These are phyloP conservation scores for Leucogyrophana mollusca DNA, from an alignment of 768 basidiomycete species.

Conservation along the genomic window DNA sequence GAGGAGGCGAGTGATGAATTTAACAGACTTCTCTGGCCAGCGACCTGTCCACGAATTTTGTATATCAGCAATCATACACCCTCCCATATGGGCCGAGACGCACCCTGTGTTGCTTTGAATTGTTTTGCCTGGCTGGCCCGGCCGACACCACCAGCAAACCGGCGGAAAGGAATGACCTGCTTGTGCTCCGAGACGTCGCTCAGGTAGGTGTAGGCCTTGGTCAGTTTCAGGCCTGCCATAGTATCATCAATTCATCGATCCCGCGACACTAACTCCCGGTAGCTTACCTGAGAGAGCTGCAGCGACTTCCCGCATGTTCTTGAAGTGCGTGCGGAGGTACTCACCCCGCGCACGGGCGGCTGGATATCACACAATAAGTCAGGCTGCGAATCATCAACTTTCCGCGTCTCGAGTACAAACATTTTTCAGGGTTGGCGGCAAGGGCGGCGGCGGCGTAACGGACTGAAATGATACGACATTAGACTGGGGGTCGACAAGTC, in stretches of 20 bases:
- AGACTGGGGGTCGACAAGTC: slow-evolving; percentile 10
- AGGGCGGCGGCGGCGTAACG: slow-evolving; percentile 90
- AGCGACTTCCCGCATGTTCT: slow-evolving; percentile 99
- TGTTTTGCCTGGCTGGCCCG: slow-evolving; percentile 94
- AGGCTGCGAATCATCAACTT: neutral
- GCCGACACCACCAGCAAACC: slow-evolving; percentile 94
- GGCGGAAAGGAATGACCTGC: slow-evolving; percentile 93
- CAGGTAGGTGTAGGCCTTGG: slow-evolving; percentile 95
- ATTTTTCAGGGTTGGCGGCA: slow-evolving; percentile 94
- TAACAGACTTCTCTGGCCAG: slow-evolving; percentile 99
- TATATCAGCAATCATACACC: no score
- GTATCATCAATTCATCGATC: slow-evolving; percentile 1
- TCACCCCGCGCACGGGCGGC: slow-evolving; percentile 92
- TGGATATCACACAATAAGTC: slow-evolving; percentile 32
- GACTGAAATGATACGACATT: slow-evolving; percentile 47
- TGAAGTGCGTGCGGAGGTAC: slow-evolving; percentile 99
- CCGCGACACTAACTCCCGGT: neutral
- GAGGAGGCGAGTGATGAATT: slow-evolving; percentile 89
- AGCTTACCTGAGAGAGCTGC: slow-evolving; percentile 84
- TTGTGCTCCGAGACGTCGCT: slow-evolving; percentile 95
- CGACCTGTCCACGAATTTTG: no score
- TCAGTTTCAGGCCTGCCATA: slow-evolving; percentile 77
- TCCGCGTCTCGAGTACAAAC: slow-evolving; percentile 42
- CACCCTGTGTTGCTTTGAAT: slow-evolving; percentile 95
- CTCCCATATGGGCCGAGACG: slow-evolving; percentile 25